phyloP scores from a whole-genome alignment of 768 basidiomycete genomes.

The Boletus edulis region DNA sequence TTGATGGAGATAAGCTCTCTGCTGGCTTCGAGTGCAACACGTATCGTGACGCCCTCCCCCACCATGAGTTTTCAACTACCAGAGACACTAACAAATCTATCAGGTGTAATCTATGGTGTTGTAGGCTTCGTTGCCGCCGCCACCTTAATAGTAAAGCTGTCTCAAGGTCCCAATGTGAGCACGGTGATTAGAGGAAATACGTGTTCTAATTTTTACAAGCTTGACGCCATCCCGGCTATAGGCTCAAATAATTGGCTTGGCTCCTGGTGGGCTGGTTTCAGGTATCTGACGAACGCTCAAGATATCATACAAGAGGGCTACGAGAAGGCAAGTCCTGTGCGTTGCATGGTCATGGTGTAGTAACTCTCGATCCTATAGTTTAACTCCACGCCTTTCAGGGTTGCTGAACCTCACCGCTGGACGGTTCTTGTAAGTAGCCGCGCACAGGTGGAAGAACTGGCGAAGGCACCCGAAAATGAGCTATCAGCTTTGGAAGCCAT shows the following conservation, averaged over 20 bases:
- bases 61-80: not conserved
- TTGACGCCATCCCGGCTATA: not conserved
- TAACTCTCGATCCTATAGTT: not conserved
- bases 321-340: slow-evolving; percentile 17
- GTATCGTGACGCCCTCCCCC: not conserved
- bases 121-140: not conserved
- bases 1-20: no score
- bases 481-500: slow-evolving; percentile 34
- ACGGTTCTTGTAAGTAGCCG: slow-evolving; percentile 33
- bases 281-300: slow-evolving; percentile 1
- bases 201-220: not conserved
- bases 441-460: slow-evolving; percentile 37
- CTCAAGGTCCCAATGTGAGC: not conserved
- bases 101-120: not conserved
- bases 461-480: slow-evolving; percentile 36
- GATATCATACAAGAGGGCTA: slow-evolving; percentile 33
- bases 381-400: slow-evolving; percentile 28
- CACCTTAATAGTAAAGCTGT: not conserved
- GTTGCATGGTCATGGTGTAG: not conserved
- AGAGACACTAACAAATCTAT: not conserved
- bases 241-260: not conserved
- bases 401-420: slow-evolving; percentile 35
- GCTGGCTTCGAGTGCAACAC: no score
- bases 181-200: not conserved
- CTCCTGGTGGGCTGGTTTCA: slow-evolving; percentile 11